phyloP scores from a whole-genome alignment of 208 protist species.

The Naegleria fowleri region DNA sequence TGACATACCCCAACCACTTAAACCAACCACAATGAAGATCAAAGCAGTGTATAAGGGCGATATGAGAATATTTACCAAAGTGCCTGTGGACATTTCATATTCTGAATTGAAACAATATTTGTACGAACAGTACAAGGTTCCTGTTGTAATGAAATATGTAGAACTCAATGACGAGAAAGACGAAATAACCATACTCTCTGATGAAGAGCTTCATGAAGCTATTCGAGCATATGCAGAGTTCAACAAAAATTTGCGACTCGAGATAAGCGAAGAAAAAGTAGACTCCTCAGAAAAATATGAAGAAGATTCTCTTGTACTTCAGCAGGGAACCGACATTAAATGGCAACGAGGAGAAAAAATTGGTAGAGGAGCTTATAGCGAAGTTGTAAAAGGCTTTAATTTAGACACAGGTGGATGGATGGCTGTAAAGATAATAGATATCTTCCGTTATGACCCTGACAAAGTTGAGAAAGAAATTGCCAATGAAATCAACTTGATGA shows the following conservation, averaged over 20 bases:
- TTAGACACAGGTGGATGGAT: not conserved
- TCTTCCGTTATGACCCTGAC: not conserved
- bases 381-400: not conserved
- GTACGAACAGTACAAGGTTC: not conserved
- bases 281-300: not conserved
- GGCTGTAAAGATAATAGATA: not conserved
- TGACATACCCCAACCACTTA: not conserved
- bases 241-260: not conserved
- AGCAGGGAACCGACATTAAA: not conserved
- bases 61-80: not conserved
- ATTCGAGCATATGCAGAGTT: not conserved
- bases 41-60: not conserved
- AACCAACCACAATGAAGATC: not conserved
- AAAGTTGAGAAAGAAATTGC: not conserved
- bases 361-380: not conserved
- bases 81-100: not conserved
- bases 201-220: not conserved
- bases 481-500: conserved; percentile 77
- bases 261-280: not conserved
- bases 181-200: not conserved
- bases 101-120: not conserved
- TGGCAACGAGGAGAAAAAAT: not conserved
- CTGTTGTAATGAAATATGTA: not conserved
- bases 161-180: not conserved
- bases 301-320: not conserved